Conservation (phyloP, 1,139 yeast species). For the Tardiomyces digboiensis region DNA sequence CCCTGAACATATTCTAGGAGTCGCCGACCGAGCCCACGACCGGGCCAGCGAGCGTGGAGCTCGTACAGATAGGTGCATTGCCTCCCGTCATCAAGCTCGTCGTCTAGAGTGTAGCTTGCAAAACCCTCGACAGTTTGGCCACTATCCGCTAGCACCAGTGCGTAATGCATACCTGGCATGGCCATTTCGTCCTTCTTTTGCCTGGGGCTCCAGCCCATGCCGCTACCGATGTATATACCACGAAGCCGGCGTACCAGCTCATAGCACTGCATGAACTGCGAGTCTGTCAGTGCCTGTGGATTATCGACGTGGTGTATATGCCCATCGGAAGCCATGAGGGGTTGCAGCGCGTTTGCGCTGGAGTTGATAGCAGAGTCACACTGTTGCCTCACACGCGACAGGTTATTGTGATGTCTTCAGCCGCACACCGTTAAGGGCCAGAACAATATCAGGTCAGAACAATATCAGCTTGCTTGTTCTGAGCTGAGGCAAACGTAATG, state of each 20-base stretch:
- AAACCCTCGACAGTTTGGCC: constrained; percentile 30
- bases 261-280: too few species aligned
- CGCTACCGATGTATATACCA: constrained; percentile 23
- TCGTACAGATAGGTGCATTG: constrained; percentile 44
- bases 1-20: constrained; percentile 24
- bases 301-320: too few species aligned
- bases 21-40: constrained; percentile 27
- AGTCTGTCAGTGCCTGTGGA: too few species aligned
- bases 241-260: constrained; percentile 17
- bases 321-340: too few species aligned
- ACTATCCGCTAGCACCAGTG: constrained; percentile 21
- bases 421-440: too few species aligned
- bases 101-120: constrained; percentile 34
- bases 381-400: too few species aligned
- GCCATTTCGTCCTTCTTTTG: constrained; percentile 38
- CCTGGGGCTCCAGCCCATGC: constrained; percentile 34
- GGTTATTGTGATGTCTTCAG: too few species aligned
- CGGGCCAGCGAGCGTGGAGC: constrained; percentile 36
- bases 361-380: too few species aligned
- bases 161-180: constrained; percentile 35
- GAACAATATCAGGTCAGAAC: too few species aligned
- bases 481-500: too few species aligned
- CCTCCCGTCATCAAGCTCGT: constrained; percentile 21
- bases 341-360: too few species aligned
- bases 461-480: too few species aligned